Evolutionary conservation across 371 early-diverging fungal species (phyloP).

Genomic region (Mucor ambiguus): DNA sequence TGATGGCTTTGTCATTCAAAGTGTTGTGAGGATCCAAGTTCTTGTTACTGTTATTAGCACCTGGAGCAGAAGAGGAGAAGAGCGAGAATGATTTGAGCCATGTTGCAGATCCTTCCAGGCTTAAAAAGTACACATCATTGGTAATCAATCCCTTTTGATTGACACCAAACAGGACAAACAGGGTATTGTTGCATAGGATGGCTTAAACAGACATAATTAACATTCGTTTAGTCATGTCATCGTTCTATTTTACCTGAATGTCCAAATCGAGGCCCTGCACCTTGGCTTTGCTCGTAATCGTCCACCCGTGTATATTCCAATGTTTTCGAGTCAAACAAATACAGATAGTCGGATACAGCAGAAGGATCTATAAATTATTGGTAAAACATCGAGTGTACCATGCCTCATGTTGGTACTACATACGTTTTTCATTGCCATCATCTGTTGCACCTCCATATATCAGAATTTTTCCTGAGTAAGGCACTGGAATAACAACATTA

Average conservation of each 20-base stretch:
- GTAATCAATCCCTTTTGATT: conserved; percentile 13
- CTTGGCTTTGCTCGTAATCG: conserved; percentile 9
- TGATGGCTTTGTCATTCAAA: conserved; percentile 8
- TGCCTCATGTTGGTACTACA: background rate
- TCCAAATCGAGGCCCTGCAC: conserved; percentile 23
- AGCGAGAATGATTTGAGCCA: conserved; percentile 7
- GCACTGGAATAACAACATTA: conserved; percentile 11
- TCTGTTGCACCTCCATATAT: conserved; percentile 25
- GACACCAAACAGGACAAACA: conserved; percentile 22
- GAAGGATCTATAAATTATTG: background rate
- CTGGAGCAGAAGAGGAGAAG: background rate
- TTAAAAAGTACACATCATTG: conserved; percentile 18
- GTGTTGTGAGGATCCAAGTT: background rate
- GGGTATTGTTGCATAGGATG: conserved; percentile 13
- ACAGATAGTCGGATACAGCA: conserved; percentile 21
- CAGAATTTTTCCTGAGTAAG: conserved; percentile 15
- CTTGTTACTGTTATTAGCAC: background rate
- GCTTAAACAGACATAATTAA: conserved; percentile 5
- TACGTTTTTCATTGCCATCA: conserved; percentile 14
- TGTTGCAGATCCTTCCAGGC: conserved; percentile 7
- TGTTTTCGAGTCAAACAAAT: conserved; percentile 21
- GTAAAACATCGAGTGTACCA: background rate
- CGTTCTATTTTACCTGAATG: conserved; percentile 14
- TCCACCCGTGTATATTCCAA: conserved; percentile 20
- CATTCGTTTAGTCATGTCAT: background rate